Conservation (phyloP, 257 asterid genomes). For the Petunia secreta region DNA sequence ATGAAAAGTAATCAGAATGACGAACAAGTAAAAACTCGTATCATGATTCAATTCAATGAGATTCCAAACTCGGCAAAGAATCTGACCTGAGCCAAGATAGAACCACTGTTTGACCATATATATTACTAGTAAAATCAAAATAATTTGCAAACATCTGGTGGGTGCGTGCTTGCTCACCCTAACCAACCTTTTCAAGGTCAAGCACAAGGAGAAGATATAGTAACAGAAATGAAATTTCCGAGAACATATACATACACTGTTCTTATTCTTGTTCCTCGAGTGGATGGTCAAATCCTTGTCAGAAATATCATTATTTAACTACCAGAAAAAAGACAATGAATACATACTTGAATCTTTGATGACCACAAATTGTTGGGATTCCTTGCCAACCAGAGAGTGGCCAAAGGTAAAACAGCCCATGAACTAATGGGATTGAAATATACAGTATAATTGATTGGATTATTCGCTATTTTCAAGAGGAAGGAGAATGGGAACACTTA, state of each 20-base stretch:
- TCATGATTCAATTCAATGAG: constrained; percentile 33
- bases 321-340: constrained; percentile 47
- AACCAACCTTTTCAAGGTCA: too few relatives aligned
- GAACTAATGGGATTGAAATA: not conserved
- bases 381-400: constrained; percentile 82
- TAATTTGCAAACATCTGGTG: too few relatives aligned
- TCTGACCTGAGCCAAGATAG: constrained; percentile 91
- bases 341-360: constrained; percentile 85
- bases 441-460: too few relatives aligned
- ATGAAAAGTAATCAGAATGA: constrained; percentile 26
- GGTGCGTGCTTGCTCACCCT: too few relatives aligned
- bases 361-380: constrained; percentile 69
- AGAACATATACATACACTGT: not conserved
- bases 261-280: not conserved
- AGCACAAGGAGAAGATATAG: not conserved
- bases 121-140: constrained; percentile 29
- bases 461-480: not conserved
- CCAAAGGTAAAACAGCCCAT: constrained; percentile 55
- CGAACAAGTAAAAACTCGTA: constrained; percentile 38
- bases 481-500: constrained; percentile 18
- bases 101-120: constrained; percentile 67
- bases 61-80: constrained; percentile 46
- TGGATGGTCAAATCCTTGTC: not conserved
- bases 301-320: constrained; percentile 40
- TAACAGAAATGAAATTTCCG: not conserved